A percentile compares a stretch with the other conserved stretches of the same genome.
phyloP scores from a whole-genome alignment of 495 filamentous ascomycete genomes.

The Astrothelium macrocarpum region DNA sequence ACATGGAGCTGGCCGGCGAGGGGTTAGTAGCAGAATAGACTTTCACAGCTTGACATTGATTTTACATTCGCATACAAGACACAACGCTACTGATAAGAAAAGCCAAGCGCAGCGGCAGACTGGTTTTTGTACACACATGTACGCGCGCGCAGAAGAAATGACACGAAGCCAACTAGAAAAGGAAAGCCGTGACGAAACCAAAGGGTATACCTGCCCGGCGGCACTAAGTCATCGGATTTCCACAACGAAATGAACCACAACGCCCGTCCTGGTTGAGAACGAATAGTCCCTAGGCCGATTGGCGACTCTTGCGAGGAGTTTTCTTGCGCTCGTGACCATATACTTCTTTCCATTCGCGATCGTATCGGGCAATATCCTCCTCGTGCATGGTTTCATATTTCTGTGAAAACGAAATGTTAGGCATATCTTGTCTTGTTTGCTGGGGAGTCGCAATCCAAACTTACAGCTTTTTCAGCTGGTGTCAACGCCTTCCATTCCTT shows the following conservation, averaged over 20 bases:
- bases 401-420: slow-evolving; percentile 6
- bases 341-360: slow-evolving; percentile 12
- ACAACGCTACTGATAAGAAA: not conserved
- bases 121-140: not conserved
- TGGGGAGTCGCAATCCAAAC: slow-evolving; percentile 9
- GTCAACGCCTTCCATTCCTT: slow-evolving; percentile 49
- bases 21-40: not conserved
- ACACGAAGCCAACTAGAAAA: not conserved
- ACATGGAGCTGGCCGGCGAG: slow-evolving; percentile 16
- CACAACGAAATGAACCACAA: not conserved
- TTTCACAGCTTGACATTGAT: too few species aligned
- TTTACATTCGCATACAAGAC: not conserved
- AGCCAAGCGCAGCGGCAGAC: not conserved
- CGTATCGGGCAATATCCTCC: slow-evolving; percentile 12
- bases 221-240: not conserved
- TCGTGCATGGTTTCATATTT: slow-evolving; percentile 13
- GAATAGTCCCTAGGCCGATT: not conserved
- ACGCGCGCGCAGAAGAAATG: not conserved
- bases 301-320: not conserved
- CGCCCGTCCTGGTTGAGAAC: not conserved
- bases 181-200: not conserved
- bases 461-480: slow-evolving; percentile 47
- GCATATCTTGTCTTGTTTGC: not conserved
- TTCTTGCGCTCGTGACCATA: slow-evolving; percentile 10
- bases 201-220: not conserved